Evolutionary conservation across 2,329 filamentous ascomycete genomes (phyloP).

Genomic region (Curvularia hawaiiensis): DNA sequence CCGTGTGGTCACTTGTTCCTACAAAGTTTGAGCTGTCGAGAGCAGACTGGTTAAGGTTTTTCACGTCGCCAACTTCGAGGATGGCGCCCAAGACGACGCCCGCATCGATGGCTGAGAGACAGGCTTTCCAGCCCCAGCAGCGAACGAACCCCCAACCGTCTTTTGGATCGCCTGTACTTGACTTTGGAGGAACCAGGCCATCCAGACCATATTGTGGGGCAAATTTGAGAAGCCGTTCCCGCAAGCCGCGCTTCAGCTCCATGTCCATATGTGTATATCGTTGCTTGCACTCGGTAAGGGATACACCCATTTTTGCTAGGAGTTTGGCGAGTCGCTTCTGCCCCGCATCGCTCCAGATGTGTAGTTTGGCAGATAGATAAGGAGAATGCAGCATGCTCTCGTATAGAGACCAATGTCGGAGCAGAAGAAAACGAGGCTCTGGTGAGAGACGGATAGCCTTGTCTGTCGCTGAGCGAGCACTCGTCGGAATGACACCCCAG

Average conservation of each 20-base stretch:
- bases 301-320: conserved; percentile 97
- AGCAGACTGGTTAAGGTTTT: conserved; percentile 38
- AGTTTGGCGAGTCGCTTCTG: conserved; percentile 90
- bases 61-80: conserved; percentile 81
- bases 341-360: conserved; percentile 92
- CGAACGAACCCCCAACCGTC: conserved; percentile 97
- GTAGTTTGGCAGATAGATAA: conserved; percentile 87
- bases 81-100: conserved; percentile 92
- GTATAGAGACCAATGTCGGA: conserved; percentile 96
- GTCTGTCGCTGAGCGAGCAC: conserved; percentile 86
- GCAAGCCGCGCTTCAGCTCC: conserved; percentile 86
- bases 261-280: conserved; percentile 99
- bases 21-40: conserved; percentile 40
- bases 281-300: conserved; percentile 89
- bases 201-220: conserved; percentile 93
- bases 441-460: conserved; percentile 90
- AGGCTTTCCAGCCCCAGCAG: conserved; percentile 97
- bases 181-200: conserved; percentile 77
- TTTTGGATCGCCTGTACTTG: conserved; percentile 71
- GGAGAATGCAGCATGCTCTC: conserved; percentile 98
- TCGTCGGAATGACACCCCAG: conserved; percentile 85
- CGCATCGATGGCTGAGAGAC: conserved; percentile 89
- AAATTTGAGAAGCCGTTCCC: conserved; percentile 86
- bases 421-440: conserved; percentile 89
- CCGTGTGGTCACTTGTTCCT: conserved; percentile 33